Conservation (phyloP, 1,284 basidiomycete genomes). For the Xanthoconium separans region DNA sequence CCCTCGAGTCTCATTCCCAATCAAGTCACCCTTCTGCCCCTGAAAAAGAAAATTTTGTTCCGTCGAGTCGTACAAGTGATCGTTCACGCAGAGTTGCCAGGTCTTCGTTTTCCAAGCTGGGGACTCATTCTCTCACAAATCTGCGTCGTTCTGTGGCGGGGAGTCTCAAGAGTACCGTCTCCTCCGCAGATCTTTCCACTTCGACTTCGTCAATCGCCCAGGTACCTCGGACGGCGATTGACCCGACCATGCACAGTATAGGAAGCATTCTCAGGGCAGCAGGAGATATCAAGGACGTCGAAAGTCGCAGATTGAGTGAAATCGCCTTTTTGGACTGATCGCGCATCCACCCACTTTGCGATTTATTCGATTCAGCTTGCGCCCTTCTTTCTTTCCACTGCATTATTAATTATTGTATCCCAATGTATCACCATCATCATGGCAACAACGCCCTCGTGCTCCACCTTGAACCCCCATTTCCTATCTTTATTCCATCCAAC, state of each 20-base stretch:
- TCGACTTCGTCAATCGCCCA: slow-evolving; percentile 1
- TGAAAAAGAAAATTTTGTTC: slow-evolving; percentile 16
- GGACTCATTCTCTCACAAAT: slow-evolving; percentile 36
- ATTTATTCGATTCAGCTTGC: background rate
- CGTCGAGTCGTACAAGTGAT: slow-evolving; percentile 20
- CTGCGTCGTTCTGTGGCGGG: slow-evolving; percentile 41
- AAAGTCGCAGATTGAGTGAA: slow-evolving; percentile 65
- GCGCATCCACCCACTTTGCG: background rate
- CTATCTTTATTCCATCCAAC: too few relatives aligned
- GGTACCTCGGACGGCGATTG: slow-evolving; percentile 42
- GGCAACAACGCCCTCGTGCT: background rate
- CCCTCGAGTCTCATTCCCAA: slow-evolving; percentile 17
- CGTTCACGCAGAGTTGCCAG: slow-evolving; percentile 11
- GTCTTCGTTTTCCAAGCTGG: slow-evolving; percentile 19
- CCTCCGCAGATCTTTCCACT: slow-evolving; percentile 14
- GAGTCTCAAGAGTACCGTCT: slow-evolving; percentile 20
- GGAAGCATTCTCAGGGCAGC: slow-evolving; percentile 54
- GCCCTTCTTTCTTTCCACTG: background rate
- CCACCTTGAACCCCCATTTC: background rate
- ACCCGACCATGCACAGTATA: slow-evolving; percentile 55
- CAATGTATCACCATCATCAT: slow-evolving; percentile 4
- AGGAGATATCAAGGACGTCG: slow-evolving; percentile 58
- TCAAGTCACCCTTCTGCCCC: slow-evolving; percentile 4
- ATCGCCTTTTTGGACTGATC: slow-evolving; percentile 60
- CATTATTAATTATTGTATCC: slow-evolving; percentile 2